Evolutionary conservation across 1,284 basidiomycete species (phyloP), one percentile per base, ranked within the genome.

Genomic region (Leccinum angustisporum): DNA sequence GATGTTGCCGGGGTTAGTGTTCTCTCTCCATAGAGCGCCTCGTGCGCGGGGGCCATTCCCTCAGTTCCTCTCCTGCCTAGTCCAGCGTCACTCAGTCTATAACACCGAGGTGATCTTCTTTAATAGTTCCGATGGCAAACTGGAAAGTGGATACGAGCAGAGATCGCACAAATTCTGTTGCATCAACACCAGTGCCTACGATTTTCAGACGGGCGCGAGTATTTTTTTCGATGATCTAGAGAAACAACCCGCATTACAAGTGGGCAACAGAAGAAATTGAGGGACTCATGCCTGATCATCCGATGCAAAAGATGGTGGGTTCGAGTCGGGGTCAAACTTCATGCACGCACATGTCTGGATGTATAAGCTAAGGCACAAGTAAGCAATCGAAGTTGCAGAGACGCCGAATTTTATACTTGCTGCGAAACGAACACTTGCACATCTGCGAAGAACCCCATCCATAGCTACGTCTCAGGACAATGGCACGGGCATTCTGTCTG

Each of bases 401-500:
- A 52, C 21, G 59, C 57, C 56, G 62, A 67, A 66, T 68, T 66
- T 77, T 88, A 71, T 67, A 97, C 94, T 80, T 98, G 96, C 67
- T 94, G 92, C n/a, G 95, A 97, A 25, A 98, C 92, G 73, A 97
- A 97, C 57, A 95, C 93, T 48, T 88, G 87, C 57, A 97, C 95
- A 66, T 97, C 93, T 57, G 94, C 95, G 68, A 98, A 98, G 79
- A 98, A 97, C 5, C 96, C 96, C 95, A 98, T 97, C 95, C 96
- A 71, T 10, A 27, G 54, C 43, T 6, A 30, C 8, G 33, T 54
- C 6, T 66, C 46, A 67, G 63, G 25, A 61, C 2, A 14, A 31
- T n/a, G 16, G 43, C 1, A 14, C 8, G 16, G 14, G 34, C 5
- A 2, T 2, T 1, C 13, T 10, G 25, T 6, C 7, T 16, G 3